Base-by-base conservation (phyloP, 2,329 filamentous ascomycete species). In the Fragosphaeria purpurea region DNA sequence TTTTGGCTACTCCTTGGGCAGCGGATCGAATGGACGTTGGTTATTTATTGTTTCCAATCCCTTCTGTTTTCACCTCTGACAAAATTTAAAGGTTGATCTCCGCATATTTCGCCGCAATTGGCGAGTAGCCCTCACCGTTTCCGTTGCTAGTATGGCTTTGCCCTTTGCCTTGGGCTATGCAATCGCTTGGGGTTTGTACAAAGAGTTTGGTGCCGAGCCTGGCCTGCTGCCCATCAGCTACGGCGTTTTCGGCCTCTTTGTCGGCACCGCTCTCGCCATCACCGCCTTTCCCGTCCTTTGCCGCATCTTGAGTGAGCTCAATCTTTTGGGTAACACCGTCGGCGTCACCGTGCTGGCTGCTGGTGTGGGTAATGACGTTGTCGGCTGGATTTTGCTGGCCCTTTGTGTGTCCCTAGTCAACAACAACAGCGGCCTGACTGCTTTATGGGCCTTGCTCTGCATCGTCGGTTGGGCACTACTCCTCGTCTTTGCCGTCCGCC, bases 361-460 rank as follows among this genome's bases (percentile, higher is more conserved):
- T 6, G 91, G 91, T 47, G 89, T 96, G 11, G 88, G 88, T 1
- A 96, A 97, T 63, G 91, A 97, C 62, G 88, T 93, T 12, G 80
- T 85, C 4, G 87, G 88, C 51, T 97, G 91, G 91, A 84, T 96
- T 57, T 73, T 97, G 12, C 81, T 97, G 31, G 91, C 91, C 0
- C 82, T 97, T 33, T 96, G 91, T 58, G 90, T 97, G 37, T 87
- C 91, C 0, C 76, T 97, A 32, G 90, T 95, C 60, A 97, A 97
- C 62, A 88, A 90, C 34, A 82, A 82, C 12, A 84, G 77, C 43
- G 91, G 91, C 0, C 65, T 97, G 22, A 83, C 88, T 0, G 89
- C 91, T 0, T 74, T 97, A 0, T 97, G 82, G 68, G 88, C 95
- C 6, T 70, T 97, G 6, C 75, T 97, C 10, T 81, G 83, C 31